Base-by-base conservation (phyloP, 2,329 filamentous ascomycete species). In the Stylonectria norvegica region DNA sequence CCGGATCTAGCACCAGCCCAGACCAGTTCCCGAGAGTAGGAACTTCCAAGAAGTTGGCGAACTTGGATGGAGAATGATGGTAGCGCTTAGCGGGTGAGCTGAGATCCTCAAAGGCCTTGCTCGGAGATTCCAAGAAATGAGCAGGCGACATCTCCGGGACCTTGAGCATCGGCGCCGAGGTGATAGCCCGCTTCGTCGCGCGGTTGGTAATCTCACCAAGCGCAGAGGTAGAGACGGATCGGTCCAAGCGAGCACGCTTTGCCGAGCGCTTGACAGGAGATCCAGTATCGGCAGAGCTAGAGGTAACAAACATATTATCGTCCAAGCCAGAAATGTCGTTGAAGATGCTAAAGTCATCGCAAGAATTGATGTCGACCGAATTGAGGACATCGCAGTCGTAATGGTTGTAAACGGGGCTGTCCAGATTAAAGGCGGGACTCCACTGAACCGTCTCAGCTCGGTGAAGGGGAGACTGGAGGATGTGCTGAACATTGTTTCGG, bases 401-500 rank as follows among this genome's bases (percentile, higher is more conserved):
- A n/a, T n/a, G n/a, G 49, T 60, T 61, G 38, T 74, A 78, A 14
- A 72, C 54, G 3, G 66, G 59, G 17, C 84, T 78, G 35, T 85
- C 81, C 3, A 85, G 65, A 35, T 77, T 71, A 58, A 86, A 81
- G n/a, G 78, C 77, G 4, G 83, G 79, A 50, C 83, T 85, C 75
- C 81, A 85, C 4, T 77, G 77, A 19, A 75, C 61, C 14, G 52
- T 43, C 7, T 69, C 64, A 34, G 79, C 75, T 12, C 69, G 65
- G 19, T 69, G 65, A 36, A 79, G 71, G 4, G 89, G 89, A 5
- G 88, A 93, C 41, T 88, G 86, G 31, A 95, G 79, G 71, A 95
- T 80, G 51, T 86, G 74, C 52, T 80, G 79, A 37, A 97, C 88
- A 50, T 81, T 84, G 57, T 91, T 83, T 39, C 91, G 86, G 60